Evolutionary conservation across 2,329 filamentous ascomycete species (phyloP).

Genomic region (Thermothelomyces thermophilus): DNA sequence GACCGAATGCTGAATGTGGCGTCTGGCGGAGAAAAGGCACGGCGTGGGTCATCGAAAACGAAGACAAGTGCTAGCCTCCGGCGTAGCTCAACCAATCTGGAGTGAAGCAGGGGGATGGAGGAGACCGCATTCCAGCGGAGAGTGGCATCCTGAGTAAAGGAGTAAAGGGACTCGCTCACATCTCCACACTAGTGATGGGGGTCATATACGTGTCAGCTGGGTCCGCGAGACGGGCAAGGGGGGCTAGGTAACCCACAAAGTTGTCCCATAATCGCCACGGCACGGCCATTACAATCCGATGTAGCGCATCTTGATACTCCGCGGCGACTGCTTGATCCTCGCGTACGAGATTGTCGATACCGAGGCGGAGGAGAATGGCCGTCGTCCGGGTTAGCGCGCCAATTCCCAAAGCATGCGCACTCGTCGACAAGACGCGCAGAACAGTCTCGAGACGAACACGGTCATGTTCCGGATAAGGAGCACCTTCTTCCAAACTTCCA

Average conservation of each 20-base stretch:
- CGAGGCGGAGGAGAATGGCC: conserved; percentile 47
- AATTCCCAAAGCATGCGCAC: conserved; percentile 33
- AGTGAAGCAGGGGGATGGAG: conserved; percentile 49
- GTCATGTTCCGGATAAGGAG: conserved; percentile 30
- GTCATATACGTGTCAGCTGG: not conserved
- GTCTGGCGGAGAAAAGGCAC: conserved; percentile 38
- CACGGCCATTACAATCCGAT: conserved; percentile 38
- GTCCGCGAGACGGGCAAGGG: not conserved
- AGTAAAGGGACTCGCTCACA: conserved; percentile 42
- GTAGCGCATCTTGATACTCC: conserved; percentile 38
- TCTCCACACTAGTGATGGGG: conserved; percentile 37
- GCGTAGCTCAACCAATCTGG: conserved; percentile 52
- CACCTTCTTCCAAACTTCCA: conserved; percentile 21
- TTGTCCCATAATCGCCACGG: conserved; percentile 31
- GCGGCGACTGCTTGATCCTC: conserved; percentile 37
- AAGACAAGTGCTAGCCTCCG: conserved; percentile 60
- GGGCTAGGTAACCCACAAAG: conserved; percentile 29
- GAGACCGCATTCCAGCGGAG: conserved; percentile 54
- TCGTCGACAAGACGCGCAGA: conserved; percentile 35
- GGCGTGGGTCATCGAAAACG: conserved; percentile 40
- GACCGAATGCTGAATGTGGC: conserved; percentile 36
- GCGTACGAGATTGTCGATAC: conserved; percentile 46
- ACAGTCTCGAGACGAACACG: conserved; percentile 42
- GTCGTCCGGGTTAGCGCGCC: conserved; percentile 35
- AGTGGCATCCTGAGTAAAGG: conserved; percentile 39